These are phyloP conservation scores for Kwoniella shandongensis DNA, from an alignment of 768 basidiomycete genomes.

Conservation along the genomic window DNA sequence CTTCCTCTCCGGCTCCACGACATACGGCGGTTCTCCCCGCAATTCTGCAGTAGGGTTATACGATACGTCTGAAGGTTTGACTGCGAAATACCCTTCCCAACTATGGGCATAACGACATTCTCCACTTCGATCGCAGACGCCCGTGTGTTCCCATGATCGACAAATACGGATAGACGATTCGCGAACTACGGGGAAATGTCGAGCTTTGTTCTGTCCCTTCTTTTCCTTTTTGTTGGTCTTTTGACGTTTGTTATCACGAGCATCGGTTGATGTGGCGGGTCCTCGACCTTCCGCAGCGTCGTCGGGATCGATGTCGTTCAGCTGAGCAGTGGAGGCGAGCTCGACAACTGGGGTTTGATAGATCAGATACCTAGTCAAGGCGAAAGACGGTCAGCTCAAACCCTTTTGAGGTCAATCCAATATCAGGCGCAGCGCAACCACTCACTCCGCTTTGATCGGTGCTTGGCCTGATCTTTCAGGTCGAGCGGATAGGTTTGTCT, in stretches of 20 bases:
- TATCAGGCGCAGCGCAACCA: background rate
- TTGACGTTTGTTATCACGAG: conserved; percentile 38
- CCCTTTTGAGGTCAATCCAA: background rate
- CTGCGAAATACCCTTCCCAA: conserved; percentile 68
- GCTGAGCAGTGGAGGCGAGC: conserved; percentile 13
- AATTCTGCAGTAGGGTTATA: conserved; percentile 60
- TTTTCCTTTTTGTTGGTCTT: conserved; percentile 43
- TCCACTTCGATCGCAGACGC: conserved; percentile 57
- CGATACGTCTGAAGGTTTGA: conserved; percentile 71
- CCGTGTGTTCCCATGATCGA: conserved; percentile 71
- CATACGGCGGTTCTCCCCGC: conserved; percentile 60
- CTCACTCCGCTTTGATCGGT: conserved; percentile 51
- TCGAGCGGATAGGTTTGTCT: conserved; percentile 23
- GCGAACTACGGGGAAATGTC: conserved; percentile 72
- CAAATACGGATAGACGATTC: conserved; percentile 78
- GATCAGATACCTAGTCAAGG: conserved; percentile 25
- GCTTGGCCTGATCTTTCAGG: conserved; percentile 31
- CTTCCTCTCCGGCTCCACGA: conserved; percentile 35
- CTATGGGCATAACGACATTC: conserved; percentile 80
- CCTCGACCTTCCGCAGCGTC: conserved; percentile 39
- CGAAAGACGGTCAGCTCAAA: background rate
- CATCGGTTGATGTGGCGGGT: conserved; percentile 15
- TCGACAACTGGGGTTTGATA: conserved; percentile 20
- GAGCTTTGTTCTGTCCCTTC: conserved; percentile 74
- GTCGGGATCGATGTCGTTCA: conserved; percentile 34